phyloP scores from a whole-genome alignment of 257 asterid genomes.

The Ehretia macrophylla region DNA sequence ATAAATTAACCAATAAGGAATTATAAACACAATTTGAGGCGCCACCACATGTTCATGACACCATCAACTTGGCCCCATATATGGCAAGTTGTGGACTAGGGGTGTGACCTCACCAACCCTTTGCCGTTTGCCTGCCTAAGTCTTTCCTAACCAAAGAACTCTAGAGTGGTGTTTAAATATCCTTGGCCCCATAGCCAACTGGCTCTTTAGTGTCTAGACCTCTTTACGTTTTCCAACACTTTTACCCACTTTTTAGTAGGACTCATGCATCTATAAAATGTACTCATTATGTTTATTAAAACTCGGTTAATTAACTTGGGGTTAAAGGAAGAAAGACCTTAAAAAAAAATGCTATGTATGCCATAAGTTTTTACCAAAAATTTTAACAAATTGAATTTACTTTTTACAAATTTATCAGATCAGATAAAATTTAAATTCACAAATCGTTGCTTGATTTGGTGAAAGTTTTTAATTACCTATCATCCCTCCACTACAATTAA shows the following conservation, averaged over 20 bases:
- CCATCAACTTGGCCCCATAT: conserved; percentile 14
- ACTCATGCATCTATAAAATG: too few species aligned
- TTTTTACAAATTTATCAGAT: too few species aligned
- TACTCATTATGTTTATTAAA: not conserved
- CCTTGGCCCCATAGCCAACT: not conserved
- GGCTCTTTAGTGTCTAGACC: not conserved
- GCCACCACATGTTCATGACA: not conserved
- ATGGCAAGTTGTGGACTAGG: conserved; percentile 12
- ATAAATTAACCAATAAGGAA: not conserved
- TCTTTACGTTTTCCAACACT: not conserved
- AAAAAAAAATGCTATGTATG: too few species aligned
- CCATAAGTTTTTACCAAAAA: too few species aligned
- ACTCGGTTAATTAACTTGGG: not conserved
- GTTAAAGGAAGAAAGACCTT: too few species aligned
- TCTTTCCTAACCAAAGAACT: too few species aligned
- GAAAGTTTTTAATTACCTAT: too few species aligned
- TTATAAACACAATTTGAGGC: not conserved
- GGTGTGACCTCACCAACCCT: too few species aligned
- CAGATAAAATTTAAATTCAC: too few species aligned
- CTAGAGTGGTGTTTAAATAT: not conserved
- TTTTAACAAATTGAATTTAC: too few species aligned
- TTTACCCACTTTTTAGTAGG: not conserved
- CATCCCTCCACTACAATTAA: too few species aligned
- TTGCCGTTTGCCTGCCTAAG: not conserved
- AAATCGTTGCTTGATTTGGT: too few species aligned